Base-by-base conservation (phyloP, 2,329 filamentous ascomycete species). In the Pseudocercospora musae region DNA sequence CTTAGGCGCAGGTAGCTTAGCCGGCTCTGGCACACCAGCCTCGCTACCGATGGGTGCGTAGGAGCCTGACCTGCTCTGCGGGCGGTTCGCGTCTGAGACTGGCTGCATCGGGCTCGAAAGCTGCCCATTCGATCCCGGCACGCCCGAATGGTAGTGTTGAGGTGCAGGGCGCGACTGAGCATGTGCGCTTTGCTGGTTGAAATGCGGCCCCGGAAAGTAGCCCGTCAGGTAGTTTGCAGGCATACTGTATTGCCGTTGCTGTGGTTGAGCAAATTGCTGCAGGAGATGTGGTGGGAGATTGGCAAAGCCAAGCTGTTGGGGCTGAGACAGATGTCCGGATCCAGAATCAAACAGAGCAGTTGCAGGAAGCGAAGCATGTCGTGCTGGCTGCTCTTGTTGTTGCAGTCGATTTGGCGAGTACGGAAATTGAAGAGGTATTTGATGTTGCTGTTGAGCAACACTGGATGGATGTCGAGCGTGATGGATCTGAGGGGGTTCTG, bases 1-100 rank as follows among this genome's bases (percentile, higher is more conserved):
- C 64, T 82, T 84, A 6, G 85, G 84, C 42, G 82, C 78, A 15
- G 86, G 85, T 23, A 88, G 71, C 57, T 84, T 83, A 68, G 85
- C 73, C 4, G 85, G 83, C 33, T 83, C 79, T 1, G 85, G 86
- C 29, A 83, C 79, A 37, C 76, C 73, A 44, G 75, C 57, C 62
- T 74, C 76, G 76, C 21, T 75, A 69, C 42, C 66, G 72, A 71
- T 59, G 73, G 71, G 81, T 78, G 66, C 42, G 13, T 29, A 20
- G n/a, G 58, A 60, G 18, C 46, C 15, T 20, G 52, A 44, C 31
- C 57, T 42, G 33, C 55, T 52, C 27, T 62, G 65, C 27, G 58
- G 62, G 50, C 37, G 13, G 15, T 55, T 50, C 9, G 52, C 18
- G 13, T 62, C 10, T 15, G 42, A 37, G 37, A 29, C 42, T 49